Evolutionary conservation across 1,139 yeast species (phyloP).

Genomic region (Ogataea hybrid): DNA sequence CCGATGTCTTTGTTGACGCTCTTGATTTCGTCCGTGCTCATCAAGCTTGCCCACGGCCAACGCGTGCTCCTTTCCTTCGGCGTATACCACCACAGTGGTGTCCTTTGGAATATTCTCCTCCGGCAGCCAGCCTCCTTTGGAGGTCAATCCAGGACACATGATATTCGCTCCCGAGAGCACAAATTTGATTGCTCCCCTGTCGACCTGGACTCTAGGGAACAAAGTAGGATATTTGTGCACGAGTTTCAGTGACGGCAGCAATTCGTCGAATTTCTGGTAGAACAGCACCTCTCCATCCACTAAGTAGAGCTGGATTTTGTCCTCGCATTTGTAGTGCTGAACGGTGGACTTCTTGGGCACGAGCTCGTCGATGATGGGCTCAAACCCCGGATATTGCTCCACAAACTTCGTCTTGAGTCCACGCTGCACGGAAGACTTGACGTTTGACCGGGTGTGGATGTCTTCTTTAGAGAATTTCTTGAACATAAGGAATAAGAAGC

Average conservation of each 20-base stretch:
- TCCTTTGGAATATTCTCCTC: slow-evolving; percentile 64
- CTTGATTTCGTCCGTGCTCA: slow-evolving; percentile 91
- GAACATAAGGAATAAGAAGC: slow-evolving; percentile 38
- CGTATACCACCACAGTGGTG: slow-evolving; percentile 75
- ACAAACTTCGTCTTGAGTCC: slow-evolving; percentile 73
- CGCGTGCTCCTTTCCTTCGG: slow-evolving; percentile 92
- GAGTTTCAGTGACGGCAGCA: slow-evolving; percentile 71
- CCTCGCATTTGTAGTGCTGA: slow-evolving; percentile 82
- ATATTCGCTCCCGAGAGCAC: slow-evolving; percentile 93
- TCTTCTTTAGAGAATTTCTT: slow-evolving; percentile 82
- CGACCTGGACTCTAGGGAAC: slow-evolving; percentile 88
- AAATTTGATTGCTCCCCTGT: slow-evolving; percentile 94
- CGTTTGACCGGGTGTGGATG: slow-evolving; percentile 84
- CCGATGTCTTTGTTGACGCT: slow-evolving; percentile 86
- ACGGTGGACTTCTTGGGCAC: slow-evolving; percentile 93
- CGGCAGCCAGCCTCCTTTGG: slow-evolving; percentile 85
- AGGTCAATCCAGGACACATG: slow-evolving; percentile 97
- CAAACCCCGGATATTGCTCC: slow-evolving; percentile 68
- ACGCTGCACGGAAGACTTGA: slow-evolving; percentile 90
- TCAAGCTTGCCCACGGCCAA: slow-evolving; percentile 85
- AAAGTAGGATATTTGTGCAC: slow-evolving; percentile 82
- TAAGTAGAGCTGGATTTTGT: slow-evolving; percentile 75
- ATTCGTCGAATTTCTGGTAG: slow-evolving; percentile 81
- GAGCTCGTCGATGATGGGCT: slow-evolving; percentile 72
- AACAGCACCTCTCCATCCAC: slow-evolving; percentile 73